phyloP scores from a whole-genome alignment of 306 rosid species.

The Nissolia schottii region DNA sequence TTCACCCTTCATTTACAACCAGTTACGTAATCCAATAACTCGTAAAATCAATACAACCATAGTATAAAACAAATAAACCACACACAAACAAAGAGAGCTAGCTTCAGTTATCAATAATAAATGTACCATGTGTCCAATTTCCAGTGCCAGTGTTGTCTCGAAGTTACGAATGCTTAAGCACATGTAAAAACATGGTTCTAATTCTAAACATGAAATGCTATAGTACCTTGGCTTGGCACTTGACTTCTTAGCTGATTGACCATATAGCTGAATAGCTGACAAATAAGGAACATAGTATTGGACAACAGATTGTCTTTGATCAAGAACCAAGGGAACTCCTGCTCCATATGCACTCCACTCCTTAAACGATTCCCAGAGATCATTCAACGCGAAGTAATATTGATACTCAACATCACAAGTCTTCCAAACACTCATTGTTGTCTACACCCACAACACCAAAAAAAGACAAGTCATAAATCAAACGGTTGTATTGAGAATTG shows the following conservation, averaged over 20 bases:
- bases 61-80: neutral
- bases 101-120: constrained; percentile 1
- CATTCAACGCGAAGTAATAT: constrained; percentile 61
- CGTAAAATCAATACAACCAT: constrained; percentile 7
- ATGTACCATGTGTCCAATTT: neutral
- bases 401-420: constrained; percentile 76
- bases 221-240: constrained; percentile 61
- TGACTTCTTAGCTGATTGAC: constrained; percentile 47
- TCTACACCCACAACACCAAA: constrained; percentile 43
- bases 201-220: neutral
- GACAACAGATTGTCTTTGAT: constrained; percentile 62
- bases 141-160: neutral
- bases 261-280: constrained; percentile 80
- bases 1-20: constrained; percentile 14
- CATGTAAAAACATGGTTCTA: neutral
- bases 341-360: constrained; percentile 96
- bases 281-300: constrained; percentile 92
- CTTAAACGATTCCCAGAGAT: constrained; percentile 88
- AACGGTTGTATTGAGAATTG: neutral
- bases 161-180: neutral
- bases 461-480: constrained; percentile 12
- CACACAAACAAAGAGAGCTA: neutral
- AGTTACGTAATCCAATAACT: neutral
- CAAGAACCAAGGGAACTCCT: constrained; percentile 83
- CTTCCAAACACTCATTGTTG: constrained; percentile 73